phyloP scores from a whole-genome alignment of 2,329 filamentous ascomycete species.

The Colletotrichum caudatum region DNA sequence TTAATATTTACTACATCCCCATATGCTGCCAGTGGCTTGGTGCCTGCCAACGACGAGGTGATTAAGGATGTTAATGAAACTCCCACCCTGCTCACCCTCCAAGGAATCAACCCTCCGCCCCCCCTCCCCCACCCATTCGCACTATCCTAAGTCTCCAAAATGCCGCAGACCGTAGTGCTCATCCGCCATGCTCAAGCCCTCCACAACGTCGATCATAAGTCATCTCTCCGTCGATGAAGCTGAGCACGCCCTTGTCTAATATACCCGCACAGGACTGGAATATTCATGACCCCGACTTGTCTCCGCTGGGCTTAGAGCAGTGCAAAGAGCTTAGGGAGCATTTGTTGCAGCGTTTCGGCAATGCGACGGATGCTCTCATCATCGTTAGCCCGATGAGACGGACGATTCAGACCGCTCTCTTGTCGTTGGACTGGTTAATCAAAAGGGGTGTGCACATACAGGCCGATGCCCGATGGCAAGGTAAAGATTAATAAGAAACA shows the following conservation, averaged over 20 bases:
- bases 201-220: constrained; percentile 68
- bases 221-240: not conserved
- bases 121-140: not conserved
- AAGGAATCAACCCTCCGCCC: not conserved
- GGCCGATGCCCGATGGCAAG: constrained; percentile 74
- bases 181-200: constrained; percentile 86
- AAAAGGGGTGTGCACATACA: constrained; percentile 65
- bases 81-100: not conserved
- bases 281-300: constrained; percentile 64
- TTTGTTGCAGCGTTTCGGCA: constrained; percentile 55
- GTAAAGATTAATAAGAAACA: constrained; percentile 51
- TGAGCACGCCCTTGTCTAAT: constrained; percentile 44
- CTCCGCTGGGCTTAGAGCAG: constrained; percentile 62
- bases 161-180: constrained; percentile 76
- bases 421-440: constrained; percentile 69
- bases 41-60: not conserved
- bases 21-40: not conserved
- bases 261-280: constrained; percentile 57
- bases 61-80: not conserved
- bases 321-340: constrained; percentile 58
- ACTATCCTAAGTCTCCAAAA: constrained; percentile 45
- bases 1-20: not conserved
- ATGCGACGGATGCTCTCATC: constrained; percentile 58
- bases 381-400: constrained; percentile 74
- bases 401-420: constrained; percentile 72